Evolutionary conservation across 176 grass and related monocot genomes (phyloP).

Genomic region (Stipa capillata): DNA sequence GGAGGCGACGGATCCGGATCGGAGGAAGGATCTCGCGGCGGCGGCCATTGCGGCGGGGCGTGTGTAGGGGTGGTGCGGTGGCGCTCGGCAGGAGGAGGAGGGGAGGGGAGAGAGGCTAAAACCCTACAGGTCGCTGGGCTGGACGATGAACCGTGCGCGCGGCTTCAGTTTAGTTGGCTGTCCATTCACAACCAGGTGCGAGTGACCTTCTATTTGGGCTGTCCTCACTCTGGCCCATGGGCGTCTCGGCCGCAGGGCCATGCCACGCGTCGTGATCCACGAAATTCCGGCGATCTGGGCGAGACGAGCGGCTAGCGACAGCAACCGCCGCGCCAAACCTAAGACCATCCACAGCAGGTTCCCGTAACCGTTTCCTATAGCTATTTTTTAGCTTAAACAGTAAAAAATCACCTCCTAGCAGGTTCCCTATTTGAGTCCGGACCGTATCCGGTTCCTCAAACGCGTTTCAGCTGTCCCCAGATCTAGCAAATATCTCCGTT

Average conservation of each 20-base stretch:
- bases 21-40: constrained; percentile 64
- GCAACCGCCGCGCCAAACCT: not conserved
- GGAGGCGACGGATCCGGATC: constrained; percentile 24
- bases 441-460: too few species aligned
- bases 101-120: not conserved
- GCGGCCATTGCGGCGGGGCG: constrained; percentile 46
- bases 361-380: too few species aligned
- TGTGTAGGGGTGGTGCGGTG: not conserved
- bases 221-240: not conserved
- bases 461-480: too few species aligned
- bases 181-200: not conserved
- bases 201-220: not conserved
- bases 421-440: too few species aligned
- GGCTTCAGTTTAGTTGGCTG: not conserved
- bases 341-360: too few species aligned
- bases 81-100: not conserved
- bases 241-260: not conserved
- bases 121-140: constrained; percentile 33
- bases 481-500: too few species aligned
- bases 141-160: not conserved
- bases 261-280: not conserved
- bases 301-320: not conserved
- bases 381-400: too few species aligned
- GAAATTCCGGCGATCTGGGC: not conserved
- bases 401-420: too few species aligned